These are phyloP conservation scores for Chlorella sp. DNA, from an alignment of 139 green algal species.

Conservation along the genomic window DNA sequence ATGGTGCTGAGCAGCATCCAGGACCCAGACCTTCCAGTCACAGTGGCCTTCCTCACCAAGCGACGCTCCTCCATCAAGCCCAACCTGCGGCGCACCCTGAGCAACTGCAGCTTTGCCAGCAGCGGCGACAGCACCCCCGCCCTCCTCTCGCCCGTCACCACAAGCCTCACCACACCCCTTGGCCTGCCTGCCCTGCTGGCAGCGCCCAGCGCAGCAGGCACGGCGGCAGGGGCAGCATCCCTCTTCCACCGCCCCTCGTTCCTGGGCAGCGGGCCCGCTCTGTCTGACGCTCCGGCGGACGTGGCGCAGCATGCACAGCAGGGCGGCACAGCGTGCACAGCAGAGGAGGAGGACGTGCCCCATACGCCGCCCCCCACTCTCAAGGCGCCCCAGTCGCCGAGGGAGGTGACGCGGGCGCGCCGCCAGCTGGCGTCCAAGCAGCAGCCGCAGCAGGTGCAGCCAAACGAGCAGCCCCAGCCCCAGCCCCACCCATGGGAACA, in stretches of 20 bases:
- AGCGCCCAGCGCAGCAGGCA: not conserved
- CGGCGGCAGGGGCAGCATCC: not conserved
- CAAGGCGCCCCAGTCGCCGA: slow-evolving; percentile 27
- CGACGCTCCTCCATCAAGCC: not conserved
- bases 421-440: not conserved
- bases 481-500: not conserved
- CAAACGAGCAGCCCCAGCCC: not conserved
- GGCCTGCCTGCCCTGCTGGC: not conserved
- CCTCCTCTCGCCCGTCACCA: slow-evolving; percentile 8
- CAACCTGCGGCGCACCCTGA: not conserved
- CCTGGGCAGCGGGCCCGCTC: no score
- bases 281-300: not conserved
- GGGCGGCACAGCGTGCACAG: not conserved
- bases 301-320: not conserved
- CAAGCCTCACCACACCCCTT: not conserved
- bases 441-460: not conserved
- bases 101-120: slow-evolving; percentile 10
- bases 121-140: slow-evolving; percentile 30
- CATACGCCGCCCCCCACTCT: slow-evolving; percentile 19
- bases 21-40: slow-evolving; percentile 34
- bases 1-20: slow-evolving; percentile 31
- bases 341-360: slow-evolving; percentile 13
- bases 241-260: not conserved
- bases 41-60: slow-evolving; percentile 40
- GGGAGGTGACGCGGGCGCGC: not conserved